Evolutionary conservation across 192 early-diverging fungal species (phyloP).

Genomic region (Chytriomyces sp.): DNA sequence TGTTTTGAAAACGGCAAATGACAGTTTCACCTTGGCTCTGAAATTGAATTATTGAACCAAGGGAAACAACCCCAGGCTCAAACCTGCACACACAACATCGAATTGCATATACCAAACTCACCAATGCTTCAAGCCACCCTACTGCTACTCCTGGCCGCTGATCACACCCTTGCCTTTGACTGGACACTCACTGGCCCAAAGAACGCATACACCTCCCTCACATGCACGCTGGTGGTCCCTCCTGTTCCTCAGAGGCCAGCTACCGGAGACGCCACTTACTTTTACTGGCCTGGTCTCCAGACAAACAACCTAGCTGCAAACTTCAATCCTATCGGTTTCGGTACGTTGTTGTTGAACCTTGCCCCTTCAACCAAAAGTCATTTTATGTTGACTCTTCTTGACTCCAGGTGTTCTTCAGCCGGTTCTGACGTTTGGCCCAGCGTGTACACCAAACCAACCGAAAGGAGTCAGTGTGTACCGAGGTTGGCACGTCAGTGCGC

Average conservation of each 20-base stretch:
- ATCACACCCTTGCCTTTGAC: conserved; percentile 8
- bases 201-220: conserved; percentile 25
- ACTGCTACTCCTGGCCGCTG: not conserved
- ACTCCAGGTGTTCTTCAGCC: conserved; percentile 25
- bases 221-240: conserved; percentile 16
- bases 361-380: not conserved
- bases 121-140: not conserved
- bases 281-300: conserved; percentile 37
- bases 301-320: not conserved
- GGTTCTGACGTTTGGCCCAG: conserved; percentile 23
- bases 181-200: conserved; percentile 25
- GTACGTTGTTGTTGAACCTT: not conserved
- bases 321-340: conserved; percentile 26
- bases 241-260: conserved; percentile 16
- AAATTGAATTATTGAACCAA: too few species aligned
- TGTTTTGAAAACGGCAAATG: too few species aligned
- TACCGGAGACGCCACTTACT: conserved; percentile 30
- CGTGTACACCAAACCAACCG: conserved; percentile 28
- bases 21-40: too few species aligned
- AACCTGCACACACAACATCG: too few species aligned
- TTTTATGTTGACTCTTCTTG: too few species aligned
- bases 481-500: conserved; percentile 22
- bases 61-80: too few species aligned
- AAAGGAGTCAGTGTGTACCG: conserved; percentile 19
- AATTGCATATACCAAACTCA: too few species aligned